phyloP scores from a whole-genome alignment of 2,329 filamentous ascomycete genomes.

The Lasiodiplodia gonubiensis region DNA sequence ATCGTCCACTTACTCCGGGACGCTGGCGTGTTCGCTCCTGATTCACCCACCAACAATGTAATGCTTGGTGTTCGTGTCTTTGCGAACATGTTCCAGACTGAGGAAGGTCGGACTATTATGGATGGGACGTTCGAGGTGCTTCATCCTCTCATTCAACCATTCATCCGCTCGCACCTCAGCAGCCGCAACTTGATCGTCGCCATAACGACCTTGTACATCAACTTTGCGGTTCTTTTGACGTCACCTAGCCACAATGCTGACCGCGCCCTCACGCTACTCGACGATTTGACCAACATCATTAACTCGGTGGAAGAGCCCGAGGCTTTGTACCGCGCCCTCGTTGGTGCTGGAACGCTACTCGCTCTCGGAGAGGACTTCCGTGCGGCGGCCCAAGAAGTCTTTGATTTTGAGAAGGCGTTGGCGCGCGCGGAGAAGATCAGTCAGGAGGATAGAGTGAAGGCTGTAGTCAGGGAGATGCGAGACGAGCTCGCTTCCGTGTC shows the following conservation, averaged over 20 bases:
- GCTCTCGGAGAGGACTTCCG: slow-evolving; percentile 65
- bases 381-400: slow-evolving; percentile 62
- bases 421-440: slow-evolving; percentile 57
- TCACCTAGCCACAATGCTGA: slow-evolving; percentile 55
- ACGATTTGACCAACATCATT: slow-evolving; percentile 68
- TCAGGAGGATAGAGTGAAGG: slow-evolving; percentile 65
- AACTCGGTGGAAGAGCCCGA: slow-evolving; percentile 75
- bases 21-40: slow-evolving; percentile 62
- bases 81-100: slow-evolving; percentile 81
- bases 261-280: slow-evolving; percentile 61
- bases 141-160: slow-evolving; percentile 66
- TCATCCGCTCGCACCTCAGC: slow-evolving; percentile 57
- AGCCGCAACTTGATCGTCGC: slow-evolving; percentile 87
- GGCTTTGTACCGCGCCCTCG: slow-evolving; percentile 79
- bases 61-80: slow-evolving; percentile 87
- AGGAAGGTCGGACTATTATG: slow-evolving; percentile 67
- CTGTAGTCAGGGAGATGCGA: slow-evolving; percentile 65
- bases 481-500: slow-evolving; percentile 45
- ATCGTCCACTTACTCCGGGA: slow-evolving; percentile 66
- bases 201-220: slow-evolving; percentile 80
- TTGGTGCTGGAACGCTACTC: slow-evolving; percentile 80
- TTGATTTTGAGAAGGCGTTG: slow-evolving; percentile 58
- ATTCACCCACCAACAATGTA: slow-evolving; percentile 74
- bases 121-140: slow-evolving; percentile 65
- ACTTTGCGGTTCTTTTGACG: slow-evolving; percentile 77